These are phyloP conservation scores for Fallopia convolvulus DNA, from an alignment of 148 eudicot genomes.

Conservation along the genomic window DNA sequence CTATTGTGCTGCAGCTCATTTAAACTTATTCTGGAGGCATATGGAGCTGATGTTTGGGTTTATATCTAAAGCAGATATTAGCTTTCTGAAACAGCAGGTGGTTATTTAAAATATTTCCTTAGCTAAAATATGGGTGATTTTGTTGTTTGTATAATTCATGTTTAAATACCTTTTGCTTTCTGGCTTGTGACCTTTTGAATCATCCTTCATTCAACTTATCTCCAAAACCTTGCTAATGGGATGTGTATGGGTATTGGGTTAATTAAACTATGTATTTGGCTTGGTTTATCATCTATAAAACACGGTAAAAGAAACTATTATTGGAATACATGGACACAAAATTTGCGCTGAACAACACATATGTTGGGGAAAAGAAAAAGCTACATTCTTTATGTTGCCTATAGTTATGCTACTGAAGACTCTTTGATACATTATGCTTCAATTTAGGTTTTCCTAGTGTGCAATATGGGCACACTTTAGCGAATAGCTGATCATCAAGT, in stretches of 20 bases:
- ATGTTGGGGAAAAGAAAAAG: not conserved
- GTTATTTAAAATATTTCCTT: slow-evolving; percentile 5
- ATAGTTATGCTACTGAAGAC: not conserved
- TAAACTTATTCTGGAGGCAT: slow-evolving; percentile 56
- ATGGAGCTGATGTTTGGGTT: slow-evolving; percentile 55
- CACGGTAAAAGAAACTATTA: not conserved
- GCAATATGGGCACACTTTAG: not conserved
- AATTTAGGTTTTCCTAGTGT: not conserved
- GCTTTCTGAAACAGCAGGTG: slow-evolving; percentile 53
- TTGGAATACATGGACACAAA: not conserved
- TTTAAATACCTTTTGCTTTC: not conserved
- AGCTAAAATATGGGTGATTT: not conserved
- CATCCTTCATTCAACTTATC: not conserved
- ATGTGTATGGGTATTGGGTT: not conserved
- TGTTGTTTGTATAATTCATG: not conserved
- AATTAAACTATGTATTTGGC: not conserved
- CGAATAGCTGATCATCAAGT: not conserved
- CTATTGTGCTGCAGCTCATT: slow-evolving; percentile 35
- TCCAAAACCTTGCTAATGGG: not conserved
- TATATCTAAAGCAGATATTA: slow-evolving; percentile 43
- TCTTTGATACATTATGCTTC: not conserved
- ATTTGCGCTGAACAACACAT: not conserved
- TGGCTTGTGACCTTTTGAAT: not conserved
- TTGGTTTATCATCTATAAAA: not conserved
- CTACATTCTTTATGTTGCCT: not conserved